Evolutionary conservation across 805 yeast species (phyloP).

Genomic region (Lipomyces yamadae): DNA sequence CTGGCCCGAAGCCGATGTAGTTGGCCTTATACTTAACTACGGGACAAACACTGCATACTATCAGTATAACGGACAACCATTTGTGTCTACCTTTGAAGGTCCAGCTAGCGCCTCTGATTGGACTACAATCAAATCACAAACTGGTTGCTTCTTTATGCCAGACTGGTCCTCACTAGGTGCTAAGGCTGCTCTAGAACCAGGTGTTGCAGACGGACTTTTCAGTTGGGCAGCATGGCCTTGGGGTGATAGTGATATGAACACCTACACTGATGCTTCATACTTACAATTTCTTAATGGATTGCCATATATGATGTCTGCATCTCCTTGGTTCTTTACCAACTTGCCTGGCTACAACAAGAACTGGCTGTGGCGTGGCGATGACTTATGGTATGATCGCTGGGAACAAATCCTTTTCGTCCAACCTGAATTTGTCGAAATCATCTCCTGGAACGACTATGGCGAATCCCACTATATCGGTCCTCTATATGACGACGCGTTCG

Average conservation of each 20-base stretch:
- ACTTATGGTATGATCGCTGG: conserved; percentile 20
- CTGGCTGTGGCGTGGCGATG: conserved; percentile 16
- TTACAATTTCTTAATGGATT: background rate
- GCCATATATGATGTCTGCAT: conserved; percentile 22
- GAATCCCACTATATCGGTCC: conserved; percentile 29
- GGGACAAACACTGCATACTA: background rate
- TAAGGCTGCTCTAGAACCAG: conserved; percentile 5
- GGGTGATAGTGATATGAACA: background rate
- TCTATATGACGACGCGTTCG: background rate
- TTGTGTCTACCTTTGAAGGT: conserved; percentile 11
- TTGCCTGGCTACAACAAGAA: conserved; percentile 16
- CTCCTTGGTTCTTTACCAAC: conserved; percentile 22
- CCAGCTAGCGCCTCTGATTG: background rate
- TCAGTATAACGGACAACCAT: background rate
- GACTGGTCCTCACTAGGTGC: conserved; percentile 18
- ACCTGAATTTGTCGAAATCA: conserved; percentile 19
- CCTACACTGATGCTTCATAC: background rate
- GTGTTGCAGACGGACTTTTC: conserved; percentile 21
- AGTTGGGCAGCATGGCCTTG: conserved; percentile 26
- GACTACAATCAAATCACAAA: conserved; percentile 2
- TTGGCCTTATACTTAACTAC: background rate
- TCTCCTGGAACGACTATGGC: conserved; percentile 27
- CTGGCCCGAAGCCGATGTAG: background rate
- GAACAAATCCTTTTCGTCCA: conserved; percentile 14
- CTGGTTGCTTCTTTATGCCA: conserved; percentile 16